These are phyloP conservation scores for Metschnikowia vanudenii DNA, from an alignment of 805 yeast species.

Conservation along the genomic window DNA sequence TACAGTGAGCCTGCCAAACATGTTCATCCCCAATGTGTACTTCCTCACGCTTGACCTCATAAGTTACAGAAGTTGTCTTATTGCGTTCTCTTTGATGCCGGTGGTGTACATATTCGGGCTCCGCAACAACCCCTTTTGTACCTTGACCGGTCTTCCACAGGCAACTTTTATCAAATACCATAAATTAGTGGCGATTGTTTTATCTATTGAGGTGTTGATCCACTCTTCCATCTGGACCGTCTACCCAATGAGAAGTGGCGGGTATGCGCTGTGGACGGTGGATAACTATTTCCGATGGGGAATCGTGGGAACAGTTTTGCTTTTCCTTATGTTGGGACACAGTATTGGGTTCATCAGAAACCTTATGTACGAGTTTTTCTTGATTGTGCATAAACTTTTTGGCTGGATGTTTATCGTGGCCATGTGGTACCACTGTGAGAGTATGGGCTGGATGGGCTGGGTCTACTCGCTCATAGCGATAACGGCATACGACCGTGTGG, in stretches of 20 bases:
- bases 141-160: slow-evolving; percentile 19
- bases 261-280: slow-evolving; percentile 15
- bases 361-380: slow-evolving; percentile 17
- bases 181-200: slow-evolving; percentile 17
- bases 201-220: slow-evolving; percentile 18
- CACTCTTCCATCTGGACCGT: slow-evolving; percentile 21
- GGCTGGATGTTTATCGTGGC: slow-evolving; percentile 22
- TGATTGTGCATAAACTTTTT: slow-evolving; percentile 16
- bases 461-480: slow-evolving; percentile 19
- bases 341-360: slow-evolving; percentile 14
- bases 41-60: slow-evolving; percentile 21
- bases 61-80: slow-evolving; percentile 19
- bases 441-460: slow-evolving; percentile 24
- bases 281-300: slow-evolving; percentile 23
- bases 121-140: slow-evolving; percentile 20
- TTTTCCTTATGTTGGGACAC: slow-evolving; percentile 18
- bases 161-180: slow-evolving; percentile 17
- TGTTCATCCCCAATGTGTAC: slow-evolving; percentile 15
- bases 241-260: slow-evolving; percentile 16
- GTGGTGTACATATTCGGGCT: slow-evolving; percentile 20
- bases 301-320: slow-evolving; percentile 15
- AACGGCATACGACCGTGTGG: slow-evolving; percentile 16
- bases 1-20: slow-evolving; percentile 18
- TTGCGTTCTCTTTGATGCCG: slow-evolving; percentile 21
- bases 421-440: slow-evolving; percentile 21